Evolutionary conservation across 257 asterid genomes (phyloP).

Genomic region (Primulina tabacum): DNA sequence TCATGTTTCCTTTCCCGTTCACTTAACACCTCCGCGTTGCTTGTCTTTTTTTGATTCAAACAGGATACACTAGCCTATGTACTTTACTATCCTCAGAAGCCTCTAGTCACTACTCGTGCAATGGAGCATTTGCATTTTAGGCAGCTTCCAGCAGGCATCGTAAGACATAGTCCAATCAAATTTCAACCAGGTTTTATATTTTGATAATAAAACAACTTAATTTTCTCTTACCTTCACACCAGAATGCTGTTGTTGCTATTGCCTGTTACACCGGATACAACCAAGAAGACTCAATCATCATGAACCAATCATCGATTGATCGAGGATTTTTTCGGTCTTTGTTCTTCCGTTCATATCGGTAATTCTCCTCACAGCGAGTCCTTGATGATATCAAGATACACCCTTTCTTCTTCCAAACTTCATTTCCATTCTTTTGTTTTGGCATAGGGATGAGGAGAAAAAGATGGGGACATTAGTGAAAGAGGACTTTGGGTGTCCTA

Average conservation of each 20-base stretch:
- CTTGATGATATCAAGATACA: neutral
- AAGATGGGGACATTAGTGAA: slow-evolving; percentile 96
- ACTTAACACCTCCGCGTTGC: neutral
- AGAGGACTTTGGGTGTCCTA: slow-evolving; percentile 96
- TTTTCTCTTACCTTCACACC: slow-evolving; percentile 44
- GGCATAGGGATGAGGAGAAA: slow-evolving; percentile 79
- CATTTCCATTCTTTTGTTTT: neutral
- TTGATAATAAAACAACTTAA: slow-evolving; percentile 35
- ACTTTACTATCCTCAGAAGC: slow-evolving; percentile 93
- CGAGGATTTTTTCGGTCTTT: slow-evolving; percentile 78
- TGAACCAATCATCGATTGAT: slow-evolving; percentile 83
- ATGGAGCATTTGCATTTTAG: slow-evolving; percentile 98
- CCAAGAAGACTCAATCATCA: slow-evolving; percentile 83
- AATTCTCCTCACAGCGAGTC: neutral
- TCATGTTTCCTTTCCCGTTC: slow-evolving; percentile 1
- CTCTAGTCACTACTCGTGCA: slow-evolving; percentile 93
- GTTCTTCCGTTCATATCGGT: slow-evolving; percentile 68
- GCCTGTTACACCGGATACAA: slow-evolving; percentile 76
- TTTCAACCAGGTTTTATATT: neutral
- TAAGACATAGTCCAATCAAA: neutral
- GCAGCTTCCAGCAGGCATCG: slow-evolving; percentile 94
- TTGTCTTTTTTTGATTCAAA: slow-evolving; percentile 9
- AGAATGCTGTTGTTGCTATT: slow-evolving; percentile 73
- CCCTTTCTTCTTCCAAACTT: slow-evolving; percentile 27
- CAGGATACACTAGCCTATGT: slow-evolving; percentile 98